Evolutionary conservation across 208 protist species (phyloP), one percentile per base, ranked within the genome.

Genomic region (Trypanosomatidae sp.): DNA sequence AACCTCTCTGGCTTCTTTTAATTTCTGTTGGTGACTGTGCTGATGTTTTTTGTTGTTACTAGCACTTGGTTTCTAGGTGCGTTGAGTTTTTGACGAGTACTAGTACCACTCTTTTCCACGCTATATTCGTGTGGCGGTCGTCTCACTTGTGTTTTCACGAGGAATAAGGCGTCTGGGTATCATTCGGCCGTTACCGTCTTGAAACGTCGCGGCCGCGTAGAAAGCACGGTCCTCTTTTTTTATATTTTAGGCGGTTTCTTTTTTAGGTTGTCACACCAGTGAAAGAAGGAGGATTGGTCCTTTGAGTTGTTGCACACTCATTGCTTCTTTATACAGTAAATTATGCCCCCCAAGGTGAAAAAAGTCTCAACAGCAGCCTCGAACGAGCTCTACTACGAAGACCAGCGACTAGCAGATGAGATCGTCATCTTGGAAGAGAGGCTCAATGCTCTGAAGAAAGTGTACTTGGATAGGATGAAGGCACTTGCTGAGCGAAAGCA

Each of bases 361-460:
- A 87, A 87, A 43, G 71, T 58, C 2, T 2, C 71, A 25, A 74
- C 58, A 43, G 74, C 53, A 9, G 53, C 66, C 19, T 66, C 84
- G 4, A 89, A 71, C 41, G 83, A 82, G 4, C 47, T 84, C 9
- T 72, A 79, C 52, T 90, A 90, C 62, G 91, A 91, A 59, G 87
- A 92, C 1, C 86, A 92, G 65, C 80, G 84, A 67, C 46, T 97
- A 1, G 84, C 58, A 52, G 89, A 94, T 59, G 87, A 94, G 33
- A 89, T 93, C 65, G 70, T 72, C 4, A 71, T 81, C 25, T 44
- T 83, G 7, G 81, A 70, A 49, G 73, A 94, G 13, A 85, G 84
- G 47, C 65, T 95, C 15, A 80, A 81, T 41, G 87, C 87, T 0
- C 78, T 97, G 15, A 91, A 97, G 67, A 69, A 67, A 25, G 69